These are phyloP conservation scores for Scutellaria minor DNA, from an alignment of 257 asterid species.

Conservation along the genomic window DNA sequence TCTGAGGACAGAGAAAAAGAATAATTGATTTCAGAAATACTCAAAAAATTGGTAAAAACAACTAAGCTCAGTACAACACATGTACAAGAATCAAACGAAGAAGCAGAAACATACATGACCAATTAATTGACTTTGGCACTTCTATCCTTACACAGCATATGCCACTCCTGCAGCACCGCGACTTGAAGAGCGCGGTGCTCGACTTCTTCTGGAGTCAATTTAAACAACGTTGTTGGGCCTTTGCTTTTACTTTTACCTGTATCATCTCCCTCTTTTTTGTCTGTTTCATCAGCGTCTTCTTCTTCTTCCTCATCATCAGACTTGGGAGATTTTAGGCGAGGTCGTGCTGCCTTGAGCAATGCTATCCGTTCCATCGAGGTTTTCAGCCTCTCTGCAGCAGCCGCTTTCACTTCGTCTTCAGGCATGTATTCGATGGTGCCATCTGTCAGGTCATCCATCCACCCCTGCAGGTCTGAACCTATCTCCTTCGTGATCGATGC, in stretches of 20 bases:
- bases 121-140: conserved; percentile 57
- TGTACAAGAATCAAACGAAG: conserved; percentile 1
- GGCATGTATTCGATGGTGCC: conserved; percentile 91
- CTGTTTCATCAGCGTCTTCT: conserved; percentile 45
- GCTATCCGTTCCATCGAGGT: conserved; percentile 92
- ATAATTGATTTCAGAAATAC: too few relatives aligned
- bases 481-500: conserved; percentile 84
- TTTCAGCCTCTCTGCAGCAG: conserved; percentile 83
- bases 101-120: too few relatives aligned
- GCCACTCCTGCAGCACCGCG: conserved; percentile 93
- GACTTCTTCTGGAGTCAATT: conserved; percentile 80
- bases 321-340: conserved; percentile 65
- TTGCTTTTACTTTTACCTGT: conserved; percentile 58
- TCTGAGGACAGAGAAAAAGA: not conserved
- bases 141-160: conserved; percentile 82
- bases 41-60: conserved; percentile 24
- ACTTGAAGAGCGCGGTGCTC: conserved; percentile 95
- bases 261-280: conserved; percentile 44
- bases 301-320: conserved; percentile 53
- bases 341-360: conserved; percentile 83
- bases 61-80: not conserved
- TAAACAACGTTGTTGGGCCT: conserved; percentile 73
- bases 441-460: conserved; percentile 95
- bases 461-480: conserved; percentile 85
- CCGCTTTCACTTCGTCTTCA: conserved; percentile 89